A percentile compares a stretch with the other conserved stretches of the same genome.
Evolutionary conservation across 208 protist genomes (phyloP).

Genomic region (Borovskyia barvae): DNA sequence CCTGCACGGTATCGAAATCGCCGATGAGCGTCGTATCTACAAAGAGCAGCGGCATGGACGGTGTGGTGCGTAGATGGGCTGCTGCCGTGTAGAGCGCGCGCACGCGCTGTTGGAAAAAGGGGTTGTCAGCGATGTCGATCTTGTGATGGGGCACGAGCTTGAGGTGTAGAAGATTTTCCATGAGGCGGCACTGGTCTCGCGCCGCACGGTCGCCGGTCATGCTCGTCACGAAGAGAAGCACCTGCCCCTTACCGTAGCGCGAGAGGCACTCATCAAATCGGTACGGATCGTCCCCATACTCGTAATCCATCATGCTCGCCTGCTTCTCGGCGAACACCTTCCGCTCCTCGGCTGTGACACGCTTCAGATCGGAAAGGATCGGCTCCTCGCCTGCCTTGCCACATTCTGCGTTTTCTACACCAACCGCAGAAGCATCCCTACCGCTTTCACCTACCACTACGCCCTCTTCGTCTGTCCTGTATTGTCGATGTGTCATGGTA

Average conservation of each 20-base stretch:
- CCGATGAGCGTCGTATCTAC: conserved; percentile 59
- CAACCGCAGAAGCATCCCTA: background rate
- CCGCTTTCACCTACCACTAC: too few relatives aligned
- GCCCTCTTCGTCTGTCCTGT: background rate
- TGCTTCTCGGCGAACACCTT: conserved; percentile 12
- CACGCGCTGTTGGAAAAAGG: conserved; percentile 39
- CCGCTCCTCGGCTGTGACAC: conserved; percentile 14
- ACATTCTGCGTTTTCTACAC: background rate
- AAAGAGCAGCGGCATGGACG: conserved; percentile 53
- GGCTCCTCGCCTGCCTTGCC: conserved; percentile 2
- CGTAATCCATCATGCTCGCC: conserved; percentile 33
- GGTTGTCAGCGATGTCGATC: conserved; percentile 69
- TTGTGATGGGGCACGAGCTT: conserved; percentile 65
- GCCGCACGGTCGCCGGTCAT: conserved; percentile 62
- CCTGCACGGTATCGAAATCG: conserved; percentile 55
- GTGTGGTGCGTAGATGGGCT: conserved; percentile 23
- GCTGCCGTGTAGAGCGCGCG: conserved; percentile 33
- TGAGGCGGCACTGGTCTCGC: conserved; percentile 43
- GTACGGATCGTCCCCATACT: conserved; percentile 39
- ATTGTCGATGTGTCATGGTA: background rate
- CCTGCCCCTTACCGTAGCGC: conserved; percentile 28
- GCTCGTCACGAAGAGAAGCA: conserved; percentile 67
- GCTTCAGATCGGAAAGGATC: conserved; percentile 10
- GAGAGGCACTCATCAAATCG: conserved; percentile 36
- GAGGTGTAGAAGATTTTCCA: conserved; percentile 63